Conservation (phyloP, 2,329 filamentous ascomycete species). For the Paraconiothyrium brasiliense region DNA sequence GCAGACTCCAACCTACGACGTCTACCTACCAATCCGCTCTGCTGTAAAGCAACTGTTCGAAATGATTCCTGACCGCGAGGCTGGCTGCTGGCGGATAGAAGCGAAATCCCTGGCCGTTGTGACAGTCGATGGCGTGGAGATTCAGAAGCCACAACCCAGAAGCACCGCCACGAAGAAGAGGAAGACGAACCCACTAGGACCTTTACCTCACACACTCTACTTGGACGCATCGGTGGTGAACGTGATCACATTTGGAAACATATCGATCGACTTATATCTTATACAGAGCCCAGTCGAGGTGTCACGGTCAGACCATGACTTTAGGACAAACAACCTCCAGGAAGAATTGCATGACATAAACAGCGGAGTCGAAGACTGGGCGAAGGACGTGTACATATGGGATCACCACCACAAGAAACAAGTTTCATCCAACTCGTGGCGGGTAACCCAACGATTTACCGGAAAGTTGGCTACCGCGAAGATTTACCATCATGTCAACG, state of each 20-base stretch:
- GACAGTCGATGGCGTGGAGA: not conserved
- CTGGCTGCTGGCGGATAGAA: conserved; percentile 17
- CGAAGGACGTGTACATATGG: conserved; percentile 17
- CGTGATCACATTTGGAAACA: not conserved
- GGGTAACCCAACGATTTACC: conserved; percentile 27
- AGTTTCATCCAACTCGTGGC: conserved; percentile 19
- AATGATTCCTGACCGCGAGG: conserved; percentile 15
- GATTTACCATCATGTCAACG: conserved; percentile 14
- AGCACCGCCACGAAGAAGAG: not conserved
- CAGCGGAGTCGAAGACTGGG: conserved; percentile 20
- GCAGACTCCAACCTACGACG: conserved; percentile 14
- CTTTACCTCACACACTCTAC: not conserved
- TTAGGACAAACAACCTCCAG: not conserved
- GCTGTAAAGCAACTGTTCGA: conserved; percentile 20
- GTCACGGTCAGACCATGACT: not conserved
- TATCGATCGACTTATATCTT: conserved; percentile 25
- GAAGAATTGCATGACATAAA: conserved; percentile 18
- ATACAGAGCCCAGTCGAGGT: conserved; percentile 20
- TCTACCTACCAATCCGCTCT: conserved; percentile 24
- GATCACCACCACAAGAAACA: not conserved
- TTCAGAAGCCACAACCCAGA: not conserved
- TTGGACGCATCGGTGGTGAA: not conserved
- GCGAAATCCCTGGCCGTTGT: not conserved
- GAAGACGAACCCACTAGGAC: too few relatives aligned
- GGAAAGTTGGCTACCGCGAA: conserved; percentile 23